phyloP scores from a whole-genome alignment of 208 protist genomes.

The Lotmaria passim region DNA sequence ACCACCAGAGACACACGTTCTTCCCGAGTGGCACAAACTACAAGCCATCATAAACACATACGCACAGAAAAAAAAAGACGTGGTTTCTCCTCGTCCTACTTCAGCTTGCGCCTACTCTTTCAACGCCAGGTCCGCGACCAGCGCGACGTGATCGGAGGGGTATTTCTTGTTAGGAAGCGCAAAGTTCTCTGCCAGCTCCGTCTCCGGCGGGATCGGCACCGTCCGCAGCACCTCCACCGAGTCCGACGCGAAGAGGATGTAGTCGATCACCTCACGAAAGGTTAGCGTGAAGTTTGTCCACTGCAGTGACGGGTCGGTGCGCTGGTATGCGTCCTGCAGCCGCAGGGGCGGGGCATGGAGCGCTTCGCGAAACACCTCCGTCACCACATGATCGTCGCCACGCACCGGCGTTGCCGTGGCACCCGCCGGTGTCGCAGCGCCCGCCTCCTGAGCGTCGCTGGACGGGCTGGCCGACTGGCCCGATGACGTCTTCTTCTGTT shows the following conservation, averaged over 20 bases:
- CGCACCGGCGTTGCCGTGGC: constrained; percentile 6
- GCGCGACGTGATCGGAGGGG: constrained; percentile 90
- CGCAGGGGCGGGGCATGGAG: constrained; percentile 46
- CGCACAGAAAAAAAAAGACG: neutral
- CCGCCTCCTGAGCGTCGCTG: neutral
- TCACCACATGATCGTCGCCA: constrained; percentile 25
- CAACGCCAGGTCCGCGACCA: constrained; percentile 76
- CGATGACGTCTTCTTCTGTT: constrained; percentile 19
- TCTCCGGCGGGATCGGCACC: constrained; percentile 77
- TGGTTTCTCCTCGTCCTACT: too few relatives aligned
- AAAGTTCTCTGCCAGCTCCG: constrained; percentile 74
- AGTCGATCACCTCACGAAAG: constrained; percentile 91
- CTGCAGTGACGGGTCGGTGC: constrained; percentile 56
- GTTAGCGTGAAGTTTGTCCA: constrained; percentile 92
- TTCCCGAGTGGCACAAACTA: too few relatives aligned
- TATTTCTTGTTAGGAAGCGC: constrained; percentile 88
- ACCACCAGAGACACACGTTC: too few relatives aligned
- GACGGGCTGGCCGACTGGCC: neutral
- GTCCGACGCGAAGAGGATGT: constrained; percentile 79
- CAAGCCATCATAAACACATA: neutral
- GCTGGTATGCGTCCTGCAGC: constrained; percentile 66
- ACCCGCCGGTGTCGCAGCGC: neutral
- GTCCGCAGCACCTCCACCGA: constrained; percentile 69
- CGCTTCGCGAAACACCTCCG: constrained; percentile 43
- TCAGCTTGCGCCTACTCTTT: neutral